Evolutionary conservation across 495 filamentous ascomycete genomes (phyloP).

Genomic region (Cercophora samala): DNA sequence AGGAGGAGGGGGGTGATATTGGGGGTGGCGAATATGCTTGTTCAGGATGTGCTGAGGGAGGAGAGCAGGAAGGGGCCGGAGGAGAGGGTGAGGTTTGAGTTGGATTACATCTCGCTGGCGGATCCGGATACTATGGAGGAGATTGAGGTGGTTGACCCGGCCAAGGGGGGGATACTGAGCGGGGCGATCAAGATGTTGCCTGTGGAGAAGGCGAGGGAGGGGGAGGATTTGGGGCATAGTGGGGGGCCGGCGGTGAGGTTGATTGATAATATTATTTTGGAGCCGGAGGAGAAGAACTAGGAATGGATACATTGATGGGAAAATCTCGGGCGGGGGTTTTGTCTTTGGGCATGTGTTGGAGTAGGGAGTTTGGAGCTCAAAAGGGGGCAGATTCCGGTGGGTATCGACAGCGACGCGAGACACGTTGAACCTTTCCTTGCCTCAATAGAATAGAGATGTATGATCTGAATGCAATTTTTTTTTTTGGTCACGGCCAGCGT

Average conservation of each 20-base stretch:
- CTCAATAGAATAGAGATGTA: background rate
- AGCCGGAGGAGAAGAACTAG: conserved; percentile 32
- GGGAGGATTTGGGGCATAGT: conserved; percentile 71
- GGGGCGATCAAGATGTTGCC: conserved; percentile 88
- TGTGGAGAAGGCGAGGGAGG: conserved; percentile 61
- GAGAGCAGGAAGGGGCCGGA: conserved; percentile 61
- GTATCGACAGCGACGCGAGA: background rate
- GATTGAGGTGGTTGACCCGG: conserved; percentile 59
- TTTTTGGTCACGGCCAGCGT: background rate
- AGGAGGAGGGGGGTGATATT: conserved; percentile 61
- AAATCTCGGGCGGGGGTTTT: background rate
- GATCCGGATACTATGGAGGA: conserved; percentile 80
- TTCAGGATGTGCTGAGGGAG: conserved; percentile 48
- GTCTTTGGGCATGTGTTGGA: background rate
- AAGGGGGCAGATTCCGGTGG: background rate
- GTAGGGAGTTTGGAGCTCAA: background rate
- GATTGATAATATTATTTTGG: conserved; percentile 89
- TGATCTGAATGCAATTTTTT: background rate
- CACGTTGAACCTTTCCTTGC: background rate
- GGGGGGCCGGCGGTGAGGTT: conserved; percentile 68
- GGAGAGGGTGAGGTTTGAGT: conserved; percentile 67
- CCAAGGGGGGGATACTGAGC: conserved; percentile 76
- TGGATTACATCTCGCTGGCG: conserved; percentile 87
- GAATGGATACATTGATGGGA: background rate
- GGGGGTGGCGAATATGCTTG: conserved; percentile 57